phyloP scores from a whole-genome alignment of 2,329 filamentous ascomycete genomes.

The Penicillium sp. region DNA sequence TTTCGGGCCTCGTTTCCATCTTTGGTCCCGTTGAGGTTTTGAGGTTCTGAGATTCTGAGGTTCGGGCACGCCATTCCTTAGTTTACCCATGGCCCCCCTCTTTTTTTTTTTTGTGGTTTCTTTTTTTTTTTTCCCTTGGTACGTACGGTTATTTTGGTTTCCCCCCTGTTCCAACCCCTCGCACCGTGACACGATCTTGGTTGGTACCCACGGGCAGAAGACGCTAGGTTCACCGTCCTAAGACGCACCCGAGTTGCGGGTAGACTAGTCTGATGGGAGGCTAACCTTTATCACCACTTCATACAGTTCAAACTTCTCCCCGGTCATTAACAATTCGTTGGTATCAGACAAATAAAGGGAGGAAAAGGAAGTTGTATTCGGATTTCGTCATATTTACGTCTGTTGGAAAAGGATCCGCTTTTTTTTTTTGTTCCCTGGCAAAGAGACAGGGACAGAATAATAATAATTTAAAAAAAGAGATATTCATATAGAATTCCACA shows the following conservation, averaged over 20 bases:
- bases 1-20: conserved; percentile 6
- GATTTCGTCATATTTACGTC: conserved; percentile 3
- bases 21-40: conserved; percentile 5
- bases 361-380: neutral
- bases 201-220: conserved; percentile 29
- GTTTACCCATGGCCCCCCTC: conserved; percentile 18
- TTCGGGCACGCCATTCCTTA: conserved; percentile 36
- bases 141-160: neutral
- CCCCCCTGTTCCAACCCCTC: conserved; percentile 17
- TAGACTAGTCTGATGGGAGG: conserved; percentile 33
- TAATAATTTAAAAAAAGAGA: conserved; percentile 1
- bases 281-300: conserved; percentile 17
- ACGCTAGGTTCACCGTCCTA: conserved; percentile 38
- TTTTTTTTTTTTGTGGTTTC: neutral
- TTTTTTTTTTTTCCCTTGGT: neutral
- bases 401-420: neutral
- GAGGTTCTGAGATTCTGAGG: conserved; percentile 22
- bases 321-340: neutral
- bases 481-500: neutral
- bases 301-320: neutral
- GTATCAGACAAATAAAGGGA: neutral
- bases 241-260: conserved; percentile 31
- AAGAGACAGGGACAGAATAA: neutral
- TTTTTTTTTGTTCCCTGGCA: neutral
- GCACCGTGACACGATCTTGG: conserved; percentile 30